Conservation (phyloP, 2,329 filamentous ascomycete species). For the Chlorencoelia australis region DNA sequence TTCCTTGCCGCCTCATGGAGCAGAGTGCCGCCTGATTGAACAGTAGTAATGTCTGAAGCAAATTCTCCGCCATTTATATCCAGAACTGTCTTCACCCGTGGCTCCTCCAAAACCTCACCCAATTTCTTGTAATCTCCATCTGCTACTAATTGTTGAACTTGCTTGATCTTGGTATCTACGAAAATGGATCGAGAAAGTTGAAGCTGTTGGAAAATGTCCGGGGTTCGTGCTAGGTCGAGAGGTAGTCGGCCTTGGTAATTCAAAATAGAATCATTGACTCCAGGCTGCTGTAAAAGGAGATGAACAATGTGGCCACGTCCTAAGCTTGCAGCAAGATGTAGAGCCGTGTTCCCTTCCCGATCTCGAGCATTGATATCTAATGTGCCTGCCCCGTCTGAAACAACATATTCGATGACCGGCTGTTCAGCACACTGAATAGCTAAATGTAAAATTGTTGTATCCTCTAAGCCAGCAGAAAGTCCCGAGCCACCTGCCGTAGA, state of each 20-base stretch:
- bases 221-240: constrained; percentile 79
- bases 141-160: constrained; percentile 71
- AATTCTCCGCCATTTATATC: constrained; percentile 92
- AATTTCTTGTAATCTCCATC: constrained; percentile 66
- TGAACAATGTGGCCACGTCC: constrained; percentile 74
- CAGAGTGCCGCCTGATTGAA: constrained; percentile 79
- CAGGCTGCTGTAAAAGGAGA: constrained; percentile 69
- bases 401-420: constrained; percentile 87
- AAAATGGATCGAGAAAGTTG: constrained; percentile 86
- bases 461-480: constrained; percentile 46
- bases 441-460: constrained; percentile 84
- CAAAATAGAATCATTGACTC: constrained; percentile 77
- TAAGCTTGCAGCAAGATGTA: constrained; percentile 78
- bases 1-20: constrained; percentile 88
- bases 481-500: constrained; percentile 20
- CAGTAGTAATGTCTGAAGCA: constrained; percentile 66
- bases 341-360: constrained; percentile 85
- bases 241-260: constrained; percentile 81
- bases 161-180: constrained; percentile 73
- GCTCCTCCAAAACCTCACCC: constrained; percentile 73
- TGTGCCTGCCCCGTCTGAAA: constrained; percentile 58
- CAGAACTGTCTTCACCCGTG: constrained; percentile 72
- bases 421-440: constrained; percentile 93
- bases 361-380: constrained; percentile 85
- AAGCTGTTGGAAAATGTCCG: constrained; percentile 91